phyloP scores from a whole-genome alignment of 306 rosid species.

The Carpinus fangiana region DNA sequence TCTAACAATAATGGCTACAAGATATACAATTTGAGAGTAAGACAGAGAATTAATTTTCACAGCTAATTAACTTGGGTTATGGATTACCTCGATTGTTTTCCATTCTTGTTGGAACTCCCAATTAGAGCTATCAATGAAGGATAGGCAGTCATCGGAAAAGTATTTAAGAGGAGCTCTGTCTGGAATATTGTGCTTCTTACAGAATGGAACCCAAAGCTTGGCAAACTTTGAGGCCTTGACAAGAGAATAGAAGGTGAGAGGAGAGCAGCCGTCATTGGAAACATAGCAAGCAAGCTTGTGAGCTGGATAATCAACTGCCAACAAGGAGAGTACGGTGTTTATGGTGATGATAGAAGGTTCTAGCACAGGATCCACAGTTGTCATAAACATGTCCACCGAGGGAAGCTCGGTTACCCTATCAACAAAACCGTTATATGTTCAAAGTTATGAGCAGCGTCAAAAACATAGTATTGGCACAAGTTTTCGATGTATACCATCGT shows the following conservation, averaged over 20 bases:
- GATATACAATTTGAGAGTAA: too few relatives aligned
- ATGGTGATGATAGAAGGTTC: conserved; percentile 71
- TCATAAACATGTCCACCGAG: conserved; percentile 65
- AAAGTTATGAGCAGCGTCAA: too few relatives aligned
- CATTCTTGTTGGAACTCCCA: conserved; percentile 37
- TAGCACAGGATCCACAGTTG: conserved; percentile 62
- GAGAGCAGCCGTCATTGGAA: conserved; percentile 76
- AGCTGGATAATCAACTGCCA: conserved; percentile 74
- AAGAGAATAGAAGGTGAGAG: conserved; percentile 47
- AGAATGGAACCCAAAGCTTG: conserved; percentile 63
- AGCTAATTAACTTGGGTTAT: too few relatives aligned
- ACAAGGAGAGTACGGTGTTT: conserved; percentile 64
- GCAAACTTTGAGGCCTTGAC: conserved; percentile 58
- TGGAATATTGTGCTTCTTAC: conserved; percentile 52
- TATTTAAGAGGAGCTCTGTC: conserved; percentile 66
- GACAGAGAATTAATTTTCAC: too few relatives aligned
- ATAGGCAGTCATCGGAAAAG: conserved; percentile 29
- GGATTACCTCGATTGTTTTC: conserved; percentile 30
- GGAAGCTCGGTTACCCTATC: conserved; percentile 57
- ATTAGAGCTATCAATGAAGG: background rate
- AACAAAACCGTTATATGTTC: background rate
- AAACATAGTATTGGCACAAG: too few relatives aligned
- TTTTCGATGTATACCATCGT: too few relatives aligned
- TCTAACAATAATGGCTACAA: too few relatives aligned
- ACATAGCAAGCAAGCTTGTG: conserved; percentile 74